Evolutionary conservation across 306 rosid genomes (phyloP), one percentile per base, ranked within the genome.

Genomic region (Notholithocarpus densiflorus): DNA sequence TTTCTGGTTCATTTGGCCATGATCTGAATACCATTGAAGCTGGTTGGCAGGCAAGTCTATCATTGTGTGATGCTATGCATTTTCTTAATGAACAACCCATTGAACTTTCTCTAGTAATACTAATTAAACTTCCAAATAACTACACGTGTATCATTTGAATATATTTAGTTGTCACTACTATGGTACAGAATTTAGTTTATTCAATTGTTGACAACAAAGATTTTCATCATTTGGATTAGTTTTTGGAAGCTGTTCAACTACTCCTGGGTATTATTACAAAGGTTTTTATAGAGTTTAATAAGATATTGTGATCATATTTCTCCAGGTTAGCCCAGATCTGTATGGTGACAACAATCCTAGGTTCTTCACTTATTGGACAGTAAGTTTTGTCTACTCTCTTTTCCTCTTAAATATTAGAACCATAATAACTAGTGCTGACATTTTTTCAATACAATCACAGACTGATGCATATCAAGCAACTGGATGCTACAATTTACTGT

Each of bases 301-400:
- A 6, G 52, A 68, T 34, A 68, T 34, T 66, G 72, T 5, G 34
- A 32, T 24, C 66, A 19, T 24, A 20, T 75, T 70, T 37, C 54
- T 79, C 23, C 96, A 96, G 99, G 98, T 96, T 45, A 96, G 99
- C 43, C 99, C 99, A 24, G 98, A 93, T 87, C 80, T 93, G 71
- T 96, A 96, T 82, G 99, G 99, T 55, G 99, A 96, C 85, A 96
- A 88, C 64, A 89, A 89, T 78, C 99, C 99, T 4, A 86, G 99
- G 74, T 93, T 96, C 88, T 96, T 96, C 88, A 93, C 98, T 77
- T 96, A 96, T 74, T 96, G 99, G 99, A 96, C 99, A 4, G 99
- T 96, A 79, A 88, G 99, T 91, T 65, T 55, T 57, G 26, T 62
- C 26, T 40, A 59, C 21, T 7, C 9, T 43, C 64, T 37, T 26